A percentile compares a stretch with the other conserved stretches of the same genome.
Conservation (phyloP, 2,329 filamentous ascomycete genomes). For the Aspergillus sp. region DNA sequence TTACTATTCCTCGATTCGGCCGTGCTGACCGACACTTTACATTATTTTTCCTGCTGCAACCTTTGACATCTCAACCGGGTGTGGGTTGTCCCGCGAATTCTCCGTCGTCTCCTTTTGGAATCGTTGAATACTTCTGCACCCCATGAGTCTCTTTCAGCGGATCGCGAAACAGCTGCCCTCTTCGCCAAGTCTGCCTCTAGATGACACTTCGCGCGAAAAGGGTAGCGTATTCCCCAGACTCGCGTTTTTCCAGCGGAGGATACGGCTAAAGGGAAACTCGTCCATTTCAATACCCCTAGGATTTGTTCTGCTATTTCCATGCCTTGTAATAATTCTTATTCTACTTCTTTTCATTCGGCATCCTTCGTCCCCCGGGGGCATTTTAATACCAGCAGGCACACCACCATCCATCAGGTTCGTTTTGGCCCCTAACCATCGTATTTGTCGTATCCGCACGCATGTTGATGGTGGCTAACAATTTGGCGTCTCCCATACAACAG, state of each 20-base stretch:
- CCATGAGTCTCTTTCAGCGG: conserved; percentile 48
- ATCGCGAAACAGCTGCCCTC: conserved; percentile 46
- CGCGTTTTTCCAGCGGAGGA: conserved; percentile 75
- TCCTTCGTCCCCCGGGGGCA: conserved; percentile 70
- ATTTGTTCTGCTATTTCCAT: conserved; percentile 84
- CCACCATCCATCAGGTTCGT: conserved; percentile 81
- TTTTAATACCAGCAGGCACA: conserved; percentile 78
- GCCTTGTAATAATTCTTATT: conserved; percentile 84
- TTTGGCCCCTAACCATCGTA: too few relatives aligned
- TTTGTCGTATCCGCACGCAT: too few relatives aligned
- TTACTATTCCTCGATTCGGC: neutral
- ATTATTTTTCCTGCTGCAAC: neutral
- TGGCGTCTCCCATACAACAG: conserved; percentile 39
- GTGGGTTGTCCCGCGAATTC: conserved; percentile 1
- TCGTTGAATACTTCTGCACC: conserved; percentile 20
- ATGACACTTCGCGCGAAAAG: conserved; percentile 41
- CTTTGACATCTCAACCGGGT: neutral
- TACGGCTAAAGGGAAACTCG: conserved; percentile 85
- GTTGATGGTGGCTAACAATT: conserved; percentile 11
- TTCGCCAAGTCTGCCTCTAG: conserved; percentile 38
- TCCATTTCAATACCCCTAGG: conserved; percentile 86
- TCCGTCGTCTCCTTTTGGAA: conserved; percentile 2
- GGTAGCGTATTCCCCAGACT: conserved; percentile 44
- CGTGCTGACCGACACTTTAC: neutral
- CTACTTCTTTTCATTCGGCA: conserved; percentile 82